Base-by-base conservation (phyloP, 2,329 filamentous ascomycete species). In the Colletotrichum tamarilloi region DNA sequence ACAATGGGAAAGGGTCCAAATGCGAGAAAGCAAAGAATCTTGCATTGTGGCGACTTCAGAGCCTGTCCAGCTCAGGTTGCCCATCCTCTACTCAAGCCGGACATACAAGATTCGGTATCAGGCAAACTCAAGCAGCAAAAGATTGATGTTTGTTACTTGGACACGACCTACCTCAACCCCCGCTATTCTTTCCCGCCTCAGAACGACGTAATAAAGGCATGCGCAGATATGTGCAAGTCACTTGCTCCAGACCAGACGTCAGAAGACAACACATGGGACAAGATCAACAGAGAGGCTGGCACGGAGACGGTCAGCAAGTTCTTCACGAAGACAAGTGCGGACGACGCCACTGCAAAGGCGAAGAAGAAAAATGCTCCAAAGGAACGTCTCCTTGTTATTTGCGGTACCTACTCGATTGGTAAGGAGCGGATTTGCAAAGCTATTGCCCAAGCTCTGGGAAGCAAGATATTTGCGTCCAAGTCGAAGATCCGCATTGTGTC, bases 401-500 rank as follows among this genome's bases (percentile, higher is more conserved):
- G 98, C 74, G 97, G 97, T 57, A 99, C 97, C 0, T 99, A 99
- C 84, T 97, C 94, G 77, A 99, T 99, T 78, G 97, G 97, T 79
- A 99, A 99, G 84, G 97, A 99, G 82, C 93, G 95, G 53, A 95
- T 99, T 76, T 98, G 96, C 80, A 87, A 98, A 38, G 95, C 95
- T 56, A 97, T 99, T 75, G 97, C 97, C 4, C 91, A 92, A 77
- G 95, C 95, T 0, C 87, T 99, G 2, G 87, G 91, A 52, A 94
- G 92, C 77, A 98, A 97, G 80, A 98, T 99, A 75, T 99, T 93
- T 79, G 96, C 96, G 0, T 91, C 94, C 1, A 86, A 95, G 0
- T 87, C 89, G 66, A 99, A 99, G 84, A 93, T 95, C 80, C 91
- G 92, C 75, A 94, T 98, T 30, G 95, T 95, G 83, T 88, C 90